phyloP scores from a whole-genome alignment of 164 flowering plant species.

The Malania oleifera region DNA sequence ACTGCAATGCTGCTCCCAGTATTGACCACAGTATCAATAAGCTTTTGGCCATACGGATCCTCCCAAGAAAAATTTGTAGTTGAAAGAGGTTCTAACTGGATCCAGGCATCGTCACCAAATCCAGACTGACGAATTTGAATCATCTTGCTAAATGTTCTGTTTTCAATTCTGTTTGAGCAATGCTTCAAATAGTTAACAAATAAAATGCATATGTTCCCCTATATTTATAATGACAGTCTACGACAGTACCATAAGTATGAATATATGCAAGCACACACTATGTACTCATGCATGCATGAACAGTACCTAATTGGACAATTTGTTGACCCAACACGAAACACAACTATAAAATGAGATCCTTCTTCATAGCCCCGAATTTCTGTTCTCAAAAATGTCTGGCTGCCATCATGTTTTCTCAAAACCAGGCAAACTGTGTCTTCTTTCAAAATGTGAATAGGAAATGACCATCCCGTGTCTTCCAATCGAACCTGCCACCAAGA shows the following conservation, averaged over 20 bases:
- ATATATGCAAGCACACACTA: background rate
- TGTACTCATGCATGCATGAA: background rate
- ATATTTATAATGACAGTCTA: background rate
- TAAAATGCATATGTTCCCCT: background rate
- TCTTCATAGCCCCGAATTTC: slow-evolving; percentile 98
- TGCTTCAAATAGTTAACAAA: slow-evolving; percentile 7
- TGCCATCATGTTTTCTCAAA: slow-evolving; percentile 50
- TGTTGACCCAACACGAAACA: slow-evolving; percentile 78
- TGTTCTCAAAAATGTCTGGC: slow-evolving; percentile 48
- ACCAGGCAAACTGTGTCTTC: slow-evolving; percentile 75
- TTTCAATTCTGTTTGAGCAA: slow-evolving; percentile 64
- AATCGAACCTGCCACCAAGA: slow-evolving; percentile 53
- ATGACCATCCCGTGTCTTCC: slow-evolving; percentile 84
- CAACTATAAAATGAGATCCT: slow-evolving; percentile 88
- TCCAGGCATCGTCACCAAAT: slow-evolving; percentile 73
- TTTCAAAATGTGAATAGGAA: slow-evolving; percentile 66
- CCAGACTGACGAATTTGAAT: slow-evolving; percentile 80
- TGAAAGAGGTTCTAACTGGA: slow-evolving; percentile 58
- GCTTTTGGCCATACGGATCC: slow-evolving; percentile 80
- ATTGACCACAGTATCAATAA: slow-evolving; percentile 52
- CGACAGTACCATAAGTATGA: background rate
- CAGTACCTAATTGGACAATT: slow-evolving; percentile 80
- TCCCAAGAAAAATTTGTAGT: slow-evolving; percentile 84
- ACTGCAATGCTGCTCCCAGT: slow-evolving; percentile 19
- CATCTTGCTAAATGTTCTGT: slow-evolving; percentile 51